Evolutionary conservation across 2,329 filamentous ascomycete species (phyloP), one percentile per base, ranked within the genome.

Genomic region (Colletotrichum incanum): DNA sequence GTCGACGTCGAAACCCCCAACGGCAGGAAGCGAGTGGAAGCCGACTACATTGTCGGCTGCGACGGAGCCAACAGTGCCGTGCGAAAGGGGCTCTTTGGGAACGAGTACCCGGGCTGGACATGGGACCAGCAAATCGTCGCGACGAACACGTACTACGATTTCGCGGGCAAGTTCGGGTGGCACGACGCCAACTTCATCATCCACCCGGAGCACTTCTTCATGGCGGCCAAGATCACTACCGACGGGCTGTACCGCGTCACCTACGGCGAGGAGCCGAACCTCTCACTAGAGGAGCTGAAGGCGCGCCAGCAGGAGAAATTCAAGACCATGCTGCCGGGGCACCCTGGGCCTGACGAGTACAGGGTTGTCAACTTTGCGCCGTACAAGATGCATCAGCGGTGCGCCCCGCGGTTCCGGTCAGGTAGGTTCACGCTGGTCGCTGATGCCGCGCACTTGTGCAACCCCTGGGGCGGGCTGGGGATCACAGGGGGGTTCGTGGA

Each of bases 401-500:
- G 89, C 72, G 89, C 89, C 4, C 82, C 85, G 2, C 84, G 81
- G 12, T 90, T 91, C 78, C 84, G 89, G n/a, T 85, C 88, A 0
- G 90, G 89, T 0, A 85, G 87, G 8, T 81, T 91, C 49, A 70
- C 91, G 6, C 81, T 92, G 0, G 89, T 87, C 1, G 90, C 89
- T 0, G 90, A 92, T 79, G 89, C 90, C 2, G 90, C 90, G 3
- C 90, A 92, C 64, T 74, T 87, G 20, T 87, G 85, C 76, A 88
- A 87, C 76, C 84, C 85, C 0, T 86, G 86, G 79, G 90, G 90
- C 56, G 90, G 90, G 0, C 81, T 92, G 20, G 90, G 90, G 1
- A 86, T 92, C 61, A 92, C 89, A 0, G 89, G 90, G 7, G 90
- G 90, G 0, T 89, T 92, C 66, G 88, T 89, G n/a, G 90, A 92